Percentiles rank a stretch among this genome's conserved stretches.
Evolutionary conservation across 2,329 filamentous ascomycete species (phyloP).

Genomic region (Aureobasidium sp.): DNA sequence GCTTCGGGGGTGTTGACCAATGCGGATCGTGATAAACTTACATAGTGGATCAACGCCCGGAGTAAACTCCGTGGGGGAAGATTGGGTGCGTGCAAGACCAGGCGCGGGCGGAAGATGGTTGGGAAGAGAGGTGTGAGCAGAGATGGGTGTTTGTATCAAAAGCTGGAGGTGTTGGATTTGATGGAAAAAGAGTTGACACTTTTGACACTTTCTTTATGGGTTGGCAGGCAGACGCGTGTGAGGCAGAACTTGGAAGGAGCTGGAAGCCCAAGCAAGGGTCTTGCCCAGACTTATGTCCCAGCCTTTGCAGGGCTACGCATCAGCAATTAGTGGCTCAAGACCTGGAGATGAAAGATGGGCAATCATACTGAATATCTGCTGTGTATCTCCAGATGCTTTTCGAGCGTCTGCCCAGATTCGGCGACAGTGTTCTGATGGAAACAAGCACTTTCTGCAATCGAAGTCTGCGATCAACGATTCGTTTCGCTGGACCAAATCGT

Average conservation of each 20-base stretch:
- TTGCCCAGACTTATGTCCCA: background rate
- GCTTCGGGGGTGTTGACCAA: background rate
- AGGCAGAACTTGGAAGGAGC: background rate
- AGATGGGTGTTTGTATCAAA: background rate
- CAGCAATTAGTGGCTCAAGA: background rate
- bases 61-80: background rate
- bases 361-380: background rate
- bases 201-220: background rate
- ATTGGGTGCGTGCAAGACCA: background rate
- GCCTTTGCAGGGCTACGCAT: background rate
- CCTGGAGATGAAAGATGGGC: background rate
- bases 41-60: slow-evolving; percentile 10
- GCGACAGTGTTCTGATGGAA: background rate
- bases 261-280: background rate
- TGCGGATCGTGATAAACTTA: background rate
- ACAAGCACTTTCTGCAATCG: background rate
- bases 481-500: background rate
- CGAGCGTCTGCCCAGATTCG: background rate
- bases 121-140: background rate
- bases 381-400: background rate
- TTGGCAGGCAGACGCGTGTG: background rate
- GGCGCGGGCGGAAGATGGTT: background rate
- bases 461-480: background rate
- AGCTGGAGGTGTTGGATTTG: background rate
- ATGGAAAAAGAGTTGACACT: background rate